Conservation (phyloP, 2,329 filamentous ascomycete species). For the Leptographium radiaticola region DNA sequence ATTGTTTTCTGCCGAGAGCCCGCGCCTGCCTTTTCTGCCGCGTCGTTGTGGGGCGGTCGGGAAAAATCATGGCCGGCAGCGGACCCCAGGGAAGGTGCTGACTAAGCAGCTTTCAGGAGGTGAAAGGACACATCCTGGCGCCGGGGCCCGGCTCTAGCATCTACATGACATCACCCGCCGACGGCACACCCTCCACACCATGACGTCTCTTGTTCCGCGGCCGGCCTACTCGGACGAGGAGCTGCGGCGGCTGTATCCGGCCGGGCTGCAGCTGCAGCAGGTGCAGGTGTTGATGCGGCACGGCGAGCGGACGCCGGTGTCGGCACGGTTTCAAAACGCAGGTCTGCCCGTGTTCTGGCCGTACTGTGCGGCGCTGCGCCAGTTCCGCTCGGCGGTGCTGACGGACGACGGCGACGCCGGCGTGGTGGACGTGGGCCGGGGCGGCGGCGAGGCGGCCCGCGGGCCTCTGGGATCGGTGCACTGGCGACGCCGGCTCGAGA, state of each 20-base stretch:
- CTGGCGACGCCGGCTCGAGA: constrained; percentile 67
- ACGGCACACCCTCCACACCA: constrained; percentile 21
- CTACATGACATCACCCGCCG: no score
- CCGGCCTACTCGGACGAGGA: constrained; percentile 69
- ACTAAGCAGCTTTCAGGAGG: no score
- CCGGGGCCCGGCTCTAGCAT: no score
- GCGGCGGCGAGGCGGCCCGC: constrained; percentile 16
- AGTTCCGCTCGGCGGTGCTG: constrained; percentile 45
- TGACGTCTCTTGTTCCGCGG: constrained; percentile 68
- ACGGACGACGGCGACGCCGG: constrained; percentile 25
- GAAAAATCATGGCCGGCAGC: no score
- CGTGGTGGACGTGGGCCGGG: constrained; percentile 28
- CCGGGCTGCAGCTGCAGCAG: constrained; percentile 66
- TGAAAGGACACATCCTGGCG: no score
- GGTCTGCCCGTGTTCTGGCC: constrained; percentile 66
- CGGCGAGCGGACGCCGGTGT: constrained; percentile 73
- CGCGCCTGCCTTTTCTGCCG: no score
- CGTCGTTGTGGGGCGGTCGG: no score
- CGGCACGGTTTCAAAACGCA: constrained; percentile 73
- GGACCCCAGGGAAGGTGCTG: no score
- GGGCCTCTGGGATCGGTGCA: constrained; percentile 32
- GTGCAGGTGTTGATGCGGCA: constrained; percentile 80
- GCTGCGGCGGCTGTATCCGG: constrained; percentile 68
- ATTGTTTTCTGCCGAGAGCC: no score
- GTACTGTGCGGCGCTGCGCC: constrained; percentile 69